Evolutionary conservation across 2,329 filamentous ascomycete species (phyloP).

Genomic region (Gaeumannomyces sp.): DNA sequence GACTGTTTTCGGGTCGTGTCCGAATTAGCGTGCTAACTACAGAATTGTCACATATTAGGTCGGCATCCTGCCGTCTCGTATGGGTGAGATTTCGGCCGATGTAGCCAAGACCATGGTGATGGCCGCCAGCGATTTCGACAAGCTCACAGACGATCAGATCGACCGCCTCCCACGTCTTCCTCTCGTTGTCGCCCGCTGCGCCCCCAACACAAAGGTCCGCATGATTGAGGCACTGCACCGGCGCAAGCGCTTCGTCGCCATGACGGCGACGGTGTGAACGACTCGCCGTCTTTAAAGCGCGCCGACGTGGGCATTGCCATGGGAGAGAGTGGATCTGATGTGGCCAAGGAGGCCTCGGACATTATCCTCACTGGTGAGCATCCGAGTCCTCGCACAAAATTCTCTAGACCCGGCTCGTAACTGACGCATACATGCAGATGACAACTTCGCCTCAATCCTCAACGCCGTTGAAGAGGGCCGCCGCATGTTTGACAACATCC

Average conservation of each 20-base stretch:
- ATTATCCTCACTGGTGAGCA: conserved; percentile 48
- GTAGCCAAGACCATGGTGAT: conserved; percentile 48
- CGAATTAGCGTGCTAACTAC: neutral
- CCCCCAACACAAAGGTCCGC: conserved; percentile 56
- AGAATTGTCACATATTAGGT: neutral
- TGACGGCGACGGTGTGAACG: conserved; percentile 70
- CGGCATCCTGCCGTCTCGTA: conserved; percentile 20
- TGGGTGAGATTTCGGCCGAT: conserved; percentile 37
- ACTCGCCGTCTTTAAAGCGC: conserved; percentile 56
- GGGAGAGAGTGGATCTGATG: conserved; percentile 53
- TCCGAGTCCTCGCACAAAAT: neutral
- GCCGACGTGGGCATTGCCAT: conserved; percentile 64
- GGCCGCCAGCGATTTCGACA: conserved; percentile 53
- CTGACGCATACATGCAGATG: conserved; percentile 31
- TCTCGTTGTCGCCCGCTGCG: conserved; percentile 55
- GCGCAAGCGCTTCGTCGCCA: conserved; percentile 55
- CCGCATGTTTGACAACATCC: conserved; percentile 59
- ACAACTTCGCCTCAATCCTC: conserved; percentile 52
- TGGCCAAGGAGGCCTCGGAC: conserved; percentile 58
- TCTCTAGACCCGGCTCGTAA: too few relatives aligned
- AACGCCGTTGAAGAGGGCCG: conserved; percentile 28
- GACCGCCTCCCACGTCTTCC: conserved; percentile 51
- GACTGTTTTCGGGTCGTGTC: too few relatives aligned
- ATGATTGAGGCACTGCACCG: conserved; percentile 65
- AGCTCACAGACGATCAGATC: conserved; percentile 49